Evolutionary conservation across 225 moss, liverwort and hornwort genomes (phyloP).

Genomic region (Physcomitrellopsis africana): DNA sequence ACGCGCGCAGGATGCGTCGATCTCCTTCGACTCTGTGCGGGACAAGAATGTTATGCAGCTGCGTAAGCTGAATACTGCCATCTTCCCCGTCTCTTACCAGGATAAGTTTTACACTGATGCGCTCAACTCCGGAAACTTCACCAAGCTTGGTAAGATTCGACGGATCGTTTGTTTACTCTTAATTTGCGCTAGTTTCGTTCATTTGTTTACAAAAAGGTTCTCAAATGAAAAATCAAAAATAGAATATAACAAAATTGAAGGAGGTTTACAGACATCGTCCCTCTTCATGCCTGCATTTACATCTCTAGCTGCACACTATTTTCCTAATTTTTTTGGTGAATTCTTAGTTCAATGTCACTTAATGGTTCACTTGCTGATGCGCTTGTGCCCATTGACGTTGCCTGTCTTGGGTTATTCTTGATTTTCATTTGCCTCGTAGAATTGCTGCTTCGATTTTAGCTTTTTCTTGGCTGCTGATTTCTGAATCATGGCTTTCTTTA

Average conservation of each 20-base stretch:
- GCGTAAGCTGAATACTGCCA: constrained; percentile 90
- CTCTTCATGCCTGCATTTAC: neutral
- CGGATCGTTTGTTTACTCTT: neutral
- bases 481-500: neutral
- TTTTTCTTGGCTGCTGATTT: constrained; percentile 1
- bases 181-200: neutral
- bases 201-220: no score
- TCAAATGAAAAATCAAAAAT: no score
- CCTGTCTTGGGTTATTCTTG: neutral
- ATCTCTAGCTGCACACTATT: neutral
- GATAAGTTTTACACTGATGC: constrained; percentile 98
- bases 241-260: neutral
- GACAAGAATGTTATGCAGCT: constrained; percentile 97
- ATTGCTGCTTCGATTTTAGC: neutral
- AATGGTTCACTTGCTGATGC: neutral
- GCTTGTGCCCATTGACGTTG: neutral
- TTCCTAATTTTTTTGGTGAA: neutral
- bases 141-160: constrained; percentile 73
- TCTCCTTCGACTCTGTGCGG: constrained; percentile 71
- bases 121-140: constrained; percentile 93
- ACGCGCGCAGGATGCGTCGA: constrained; percentile 65
- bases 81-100: constrained; percentile 91
- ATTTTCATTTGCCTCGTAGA: neutral
- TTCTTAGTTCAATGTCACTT: neutral
- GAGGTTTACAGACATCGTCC: no score